phyloP scores from a whole-genome alignment of 306 rosid genomes.

The Glycine latifolia region DNA sequence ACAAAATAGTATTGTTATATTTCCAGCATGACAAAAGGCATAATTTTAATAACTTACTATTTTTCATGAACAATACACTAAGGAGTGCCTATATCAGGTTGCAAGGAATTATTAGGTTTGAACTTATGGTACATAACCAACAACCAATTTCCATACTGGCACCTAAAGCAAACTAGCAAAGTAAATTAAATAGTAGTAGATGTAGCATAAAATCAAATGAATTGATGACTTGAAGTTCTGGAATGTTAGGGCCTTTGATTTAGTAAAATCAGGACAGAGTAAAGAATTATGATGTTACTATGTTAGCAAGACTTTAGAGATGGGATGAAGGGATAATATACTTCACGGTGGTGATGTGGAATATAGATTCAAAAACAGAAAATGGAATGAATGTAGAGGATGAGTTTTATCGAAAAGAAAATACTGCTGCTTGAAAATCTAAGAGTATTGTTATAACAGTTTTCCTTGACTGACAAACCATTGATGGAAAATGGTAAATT shows the following conservation, averaged over 20 bases:
- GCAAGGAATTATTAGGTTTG: constrained; percentile 25
- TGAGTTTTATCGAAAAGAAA: background rate
- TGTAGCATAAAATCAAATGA: constrained; percentile 11
- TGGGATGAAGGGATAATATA: background rate
- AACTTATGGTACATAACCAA: background rate
- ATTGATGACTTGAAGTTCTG: constrained; percentile 13
- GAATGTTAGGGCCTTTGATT: background rate
- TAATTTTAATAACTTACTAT: background rate
- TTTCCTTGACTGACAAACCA: constrained; percentile 13
- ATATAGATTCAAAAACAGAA: background rate
- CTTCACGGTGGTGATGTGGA: background rate
- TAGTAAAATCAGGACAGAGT: constrained; percentile 1
- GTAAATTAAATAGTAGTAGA: background rate
- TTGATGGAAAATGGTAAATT: constrained; percentile 19
- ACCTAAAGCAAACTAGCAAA: background rate
- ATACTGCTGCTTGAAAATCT: constrained; percentile 8
- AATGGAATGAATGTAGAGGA: background rate
- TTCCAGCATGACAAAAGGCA: background rate
- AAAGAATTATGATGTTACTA: background rate
- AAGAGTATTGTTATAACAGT: background rate
- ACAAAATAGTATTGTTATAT: too few species aligned
- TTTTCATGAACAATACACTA: constrained; percentile 9
- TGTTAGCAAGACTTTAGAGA: constrained; percentile 22
- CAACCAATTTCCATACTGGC: background rate
- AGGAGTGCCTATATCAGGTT: constrained; percentile 22